phyloP scores from a whole-genome alignment of 2,329 filamentous ascomycete genomes.

The Dothideomycetes sp. region DNA sequence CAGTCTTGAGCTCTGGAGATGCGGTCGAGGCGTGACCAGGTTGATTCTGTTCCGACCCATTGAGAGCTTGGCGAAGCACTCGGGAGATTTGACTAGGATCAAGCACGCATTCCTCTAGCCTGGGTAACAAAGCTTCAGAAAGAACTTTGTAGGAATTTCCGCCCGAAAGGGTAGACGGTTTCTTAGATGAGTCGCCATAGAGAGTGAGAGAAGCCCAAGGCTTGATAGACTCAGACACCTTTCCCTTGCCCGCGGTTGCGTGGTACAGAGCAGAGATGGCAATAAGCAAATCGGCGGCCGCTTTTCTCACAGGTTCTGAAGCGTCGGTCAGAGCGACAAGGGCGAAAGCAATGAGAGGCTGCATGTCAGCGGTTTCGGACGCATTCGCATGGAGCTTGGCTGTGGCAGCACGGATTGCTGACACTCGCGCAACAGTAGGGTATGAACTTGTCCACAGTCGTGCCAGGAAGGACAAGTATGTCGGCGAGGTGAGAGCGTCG shows the following conservation, averaged over 20 bases:
- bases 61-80: slow-evolving; percentile 52
- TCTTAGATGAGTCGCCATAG: slow-evolving; percentile 49
- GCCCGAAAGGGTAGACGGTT: slow-evolving; percentile 48
- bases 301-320: slow-evolving; percentile 65
- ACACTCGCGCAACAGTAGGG: slow-evolving; percentile 57
- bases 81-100: slow-evolving; percentile 63
- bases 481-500: slow-evolving; percentile 48
- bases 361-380: slow-evolving; percentile 53
- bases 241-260: slow-evolving; percentile 22
- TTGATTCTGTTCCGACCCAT: slow-evolving; percentile 34
- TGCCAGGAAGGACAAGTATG: slow-evolving; percentile 68
- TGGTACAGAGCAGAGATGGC: slow-evolving; percentile 45
- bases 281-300: slow-evolving; percentile 59
- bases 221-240: slow-evolving; percentile 21
- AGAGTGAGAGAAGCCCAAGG: slow-evolving; percentile 55
- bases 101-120: slow-evolving; percentile 76
- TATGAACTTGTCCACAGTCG: slow-evolving; percentile 65
- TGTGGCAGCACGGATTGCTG: slow-evolving; percentile 59
- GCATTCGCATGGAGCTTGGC: slow-evolving; percentile 46
- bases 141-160: slow-evolving; percentile 54
- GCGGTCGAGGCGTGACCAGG: slow-evolving; percentile 14
- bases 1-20: slow-evolving; percentile 49
- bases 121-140: slow-evolving; percentile 58
- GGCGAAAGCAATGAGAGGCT: slow-evolving; percentile 74
- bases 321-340: slow-evolving; percentile 66